These are phyloP conservation scores for Podospora anserina DNA, from an alignment of 495 filamentous ascomycete genomes.

Conservation along the genomic window DNA sequence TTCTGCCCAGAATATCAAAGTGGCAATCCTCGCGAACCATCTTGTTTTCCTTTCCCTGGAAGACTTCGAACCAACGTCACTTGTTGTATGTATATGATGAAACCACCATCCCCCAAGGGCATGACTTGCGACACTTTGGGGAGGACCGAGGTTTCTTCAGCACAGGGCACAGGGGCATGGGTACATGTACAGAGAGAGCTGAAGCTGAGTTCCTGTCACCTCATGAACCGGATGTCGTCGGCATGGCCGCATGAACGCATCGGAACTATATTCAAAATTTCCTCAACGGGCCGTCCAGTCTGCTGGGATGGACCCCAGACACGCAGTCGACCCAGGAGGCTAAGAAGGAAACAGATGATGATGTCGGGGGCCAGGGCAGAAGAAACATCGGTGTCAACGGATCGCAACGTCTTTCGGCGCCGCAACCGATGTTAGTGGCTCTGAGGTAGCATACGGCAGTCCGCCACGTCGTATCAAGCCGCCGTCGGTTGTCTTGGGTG, in stretches of 20 bases:
- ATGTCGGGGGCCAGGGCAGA: not conserved
- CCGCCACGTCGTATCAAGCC: not conserved
- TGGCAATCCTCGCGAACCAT: not conserved
- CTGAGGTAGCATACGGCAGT: not conserved
- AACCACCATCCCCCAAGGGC: not conserved
- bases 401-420: not conserved
- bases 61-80: not conserved
- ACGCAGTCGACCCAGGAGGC: not conserved
- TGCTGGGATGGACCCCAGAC: not conserved
- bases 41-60: not conserved
- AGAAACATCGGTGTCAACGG: not conserved
- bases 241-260: not conserved
- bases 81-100: not conserved
- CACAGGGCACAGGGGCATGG: not conserved
- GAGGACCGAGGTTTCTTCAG: not conserved
- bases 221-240: not conserved
- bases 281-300: not conserved
- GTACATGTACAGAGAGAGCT: not conserved
- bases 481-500: not conserved
- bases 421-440: not conserved
- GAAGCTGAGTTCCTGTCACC: not conserved
- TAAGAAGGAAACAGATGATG: not conserved
- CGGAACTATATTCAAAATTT: not conserved
- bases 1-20: not conserved
- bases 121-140: not conserved